Conservation (phyloP, 2,329 filamentous ascomycete species). For the Paracoccidioides brasiliensis region DNA sequence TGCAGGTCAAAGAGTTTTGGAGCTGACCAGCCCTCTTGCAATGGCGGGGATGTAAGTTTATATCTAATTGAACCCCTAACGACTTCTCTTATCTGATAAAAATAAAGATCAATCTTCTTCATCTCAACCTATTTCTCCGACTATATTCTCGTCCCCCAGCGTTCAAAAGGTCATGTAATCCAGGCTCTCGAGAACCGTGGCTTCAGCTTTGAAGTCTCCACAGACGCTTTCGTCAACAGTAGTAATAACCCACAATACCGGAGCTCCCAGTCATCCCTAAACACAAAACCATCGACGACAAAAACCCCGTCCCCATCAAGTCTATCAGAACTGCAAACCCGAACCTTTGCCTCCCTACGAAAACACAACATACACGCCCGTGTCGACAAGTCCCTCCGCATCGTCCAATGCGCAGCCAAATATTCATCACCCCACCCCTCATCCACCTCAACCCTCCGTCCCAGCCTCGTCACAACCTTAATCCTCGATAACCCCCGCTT, state of each 20-base stretch:
- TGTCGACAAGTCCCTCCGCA: constrained; percentile 53
- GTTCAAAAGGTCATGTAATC: constrained; percentile 60
- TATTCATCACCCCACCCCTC: constrained; percentile 28
- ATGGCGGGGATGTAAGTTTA: constrained; percentile 64
- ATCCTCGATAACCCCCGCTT: constrained; percentile 35
- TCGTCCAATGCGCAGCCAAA: constrained; percentile 71
- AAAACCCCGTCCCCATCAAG: constrained; percentile 65
- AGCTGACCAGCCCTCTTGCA: constrained; percentile 79
- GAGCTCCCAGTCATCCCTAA: constrained; percentile 22
- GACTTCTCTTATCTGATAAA: neutral
- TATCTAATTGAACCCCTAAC: neutral
- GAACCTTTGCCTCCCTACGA: constrained; percentile 74
- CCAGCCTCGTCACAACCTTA: constrained; percentile 26
- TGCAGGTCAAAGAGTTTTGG: constrained; percentile 79
- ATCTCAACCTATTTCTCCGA: constrained; percentile 97
- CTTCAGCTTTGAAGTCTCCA: constrained; percentile 65
- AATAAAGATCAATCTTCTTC: constrained; percentile 72
- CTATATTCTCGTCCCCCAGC: constrained; percentile 80
- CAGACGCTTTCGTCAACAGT: constrained; percentile 52
- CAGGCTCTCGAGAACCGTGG: constrained; percentile 63
- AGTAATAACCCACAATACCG: constrained; percentile 36
- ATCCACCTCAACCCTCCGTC: constrained; percentile 25
- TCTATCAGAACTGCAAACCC: constrained; percentile 63
- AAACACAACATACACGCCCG: constrained; percentile 61
- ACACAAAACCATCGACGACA: constrained; percentile 27